These are phyloP conservation scores for Tolypocladium album DNA, from an alignment of 2,329 filamentous ascomycete species.

Conservation along the genomic window DNA sequence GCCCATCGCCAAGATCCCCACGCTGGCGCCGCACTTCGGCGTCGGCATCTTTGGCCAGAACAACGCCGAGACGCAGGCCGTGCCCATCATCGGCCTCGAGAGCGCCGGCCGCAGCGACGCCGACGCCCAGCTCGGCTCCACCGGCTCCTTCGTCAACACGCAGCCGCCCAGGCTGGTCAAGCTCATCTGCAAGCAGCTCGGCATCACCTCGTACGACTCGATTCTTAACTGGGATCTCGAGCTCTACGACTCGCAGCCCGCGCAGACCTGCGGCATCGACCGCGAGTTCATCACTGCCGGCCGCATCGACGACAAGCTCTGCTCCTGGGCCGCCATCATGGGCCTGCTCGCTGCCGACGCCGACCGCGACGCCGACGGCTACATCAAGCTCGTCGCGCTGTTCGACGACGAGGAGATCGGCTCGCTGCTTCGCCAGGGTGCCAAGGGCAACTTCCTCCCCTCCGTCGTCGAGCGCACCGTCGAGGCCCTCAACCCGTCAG, in stretches of 20 bases:
- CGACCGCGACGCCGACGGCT: conserved; percentile 44
- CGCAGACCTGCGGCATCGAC: conserved; percentile 72
- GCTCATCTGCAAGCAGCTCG: conserved; percentile 70
- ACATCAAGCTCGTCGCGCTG: conserved; percentile 82
- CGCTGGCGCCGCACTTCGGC: conserved; percentile 89
- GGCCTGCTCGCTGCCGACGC: conserved; percentile 60
- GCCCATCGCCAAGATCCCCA: conserved; percentile 89
- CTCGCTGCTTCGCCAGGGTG: conserved; percentile 80
- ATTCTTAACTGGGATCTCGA: conserved; percentile 97
- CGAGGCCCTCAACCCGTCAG: conserved; percentile 49
- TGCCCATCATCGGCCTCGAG: conserved; percentile 86
- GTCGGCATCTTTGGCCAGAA: conserved; percentile 54
- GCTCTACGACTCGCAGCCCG: conserved; percentile 83
- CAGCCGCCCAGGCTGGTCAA: conserved; percentile 81
- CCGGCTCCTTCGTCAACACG: conserved; percentile 64
- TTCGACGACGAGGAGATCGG: conserved; percentile 98
- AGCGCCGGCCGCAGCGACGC: conserved; percentile 42
- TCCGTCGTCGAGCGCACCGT: conserved; percentile 70
- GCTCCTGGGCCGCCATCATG: conserved; percentile 83
- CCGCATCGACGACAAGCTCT: conserved; percentile 95
- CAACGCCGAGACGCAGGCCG: conserved; percentile 88
- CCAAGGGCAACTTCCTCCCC: conserved; percentile 79
- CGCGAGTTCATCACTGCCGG: conserved; percentile 93
- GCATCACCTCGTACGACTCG: conserved; percentile 54
- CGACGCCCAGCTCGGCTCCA: conserved; percentile 41